A percentile compares a stretch with the other conserved stretches of the same genome.
phyloP scores from a whole-genome alignment of 345 rosid genomes.

The Hibiscus trionum region DNA sequence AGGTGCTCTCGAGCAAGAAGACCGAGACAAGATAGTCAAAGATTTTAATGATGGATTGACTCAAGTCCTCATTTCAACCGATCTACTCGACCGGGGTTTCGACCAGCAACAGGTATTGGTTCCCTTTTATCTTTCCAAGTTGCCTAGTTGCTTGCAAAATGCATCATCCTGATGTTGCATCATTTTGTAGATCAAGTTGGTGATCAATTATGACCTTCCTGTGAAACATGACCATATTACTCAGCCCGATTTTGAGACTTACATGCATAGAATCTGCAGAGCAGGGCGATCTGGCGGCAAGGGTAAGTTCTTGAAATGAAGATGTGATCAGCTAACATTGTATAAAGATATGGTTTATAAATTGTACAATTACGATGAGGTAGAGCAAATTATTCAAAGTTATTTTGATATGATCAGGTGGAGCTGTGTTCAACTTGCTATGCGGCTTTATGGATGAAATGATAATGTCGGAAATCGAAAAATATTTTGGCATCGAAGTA shows the following conservation, averaged over 20 bases:
- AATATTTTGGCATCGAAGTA: conserved; percentile 40
- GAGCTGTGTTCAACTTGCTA: conserved; percentile 76
- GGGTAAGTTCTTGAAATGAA: conserved; percentile 32
- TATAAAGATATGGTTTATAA: not conserved
- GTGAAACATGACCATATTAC: conserved; percentile 36
- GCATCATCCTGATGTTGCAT: not conserved
- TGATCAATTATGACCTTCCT: conserved; percentile 75
- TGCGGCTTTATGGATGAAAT: conserved; percentile 33
- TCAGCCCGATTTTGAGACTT: conserved; percentile 81
- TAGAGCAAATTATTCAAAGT: not conserved
- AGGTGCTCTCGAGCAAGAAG: conserved; percentile 55
- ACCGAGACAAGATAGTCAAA: conserved; percentile 73
- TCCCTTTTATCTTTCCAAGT: conserved; percentile 4
- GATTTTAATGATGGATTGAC: conserved; percentile 84
- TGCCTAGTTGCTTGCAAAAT: not conserved
- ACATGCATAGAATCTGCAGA: conserved; percentile 90
- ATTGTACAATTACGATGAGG: not conserved
- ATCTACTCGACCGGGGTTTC: conserved; percentile 82
- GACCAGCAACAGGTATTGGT: conserved; percentile 73
- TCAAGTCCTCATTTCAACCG: conserved; percentile 81
- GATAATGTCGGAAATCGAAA: conserved; percentile 65
- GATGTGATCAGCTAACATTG: not conserved
- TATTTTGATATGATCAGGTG: conserved; percentile 27
- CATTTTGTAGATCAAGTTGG: conserved; percentile 65
- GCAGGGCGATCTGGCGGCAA: conserved; percentile 94